Percentiles rank a stretch among this genome's conserved stretches.
Conservation (phyloP, 2,329 filamentous ascomycete genomes). For the Fusarium pseudoanthophilum region DNA sequence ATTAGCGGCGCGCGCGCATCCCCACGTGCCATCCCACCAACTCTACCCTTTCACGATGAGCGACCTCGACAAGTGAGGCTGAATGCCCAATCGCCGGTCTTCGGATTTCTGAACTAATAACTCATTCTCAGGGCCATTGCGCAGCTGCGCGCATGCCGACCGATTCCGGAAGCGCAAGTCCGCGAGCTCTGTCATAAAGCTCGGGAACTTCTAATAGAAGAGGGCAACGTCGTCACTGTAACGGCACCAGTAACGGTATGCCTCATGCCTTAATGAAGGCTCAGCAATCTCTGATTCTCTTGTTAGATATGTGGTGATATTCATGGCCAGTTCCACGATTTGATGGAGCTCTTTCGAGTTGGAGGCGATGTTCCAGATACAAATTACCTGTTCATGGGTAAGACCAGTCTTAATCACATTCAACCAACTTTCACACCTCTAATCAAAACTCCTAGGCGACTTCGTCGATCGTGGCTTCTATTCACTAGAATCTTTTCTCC, state of each 20-base stretch:
- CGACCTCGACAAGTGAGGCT: slow-evolving; percentile 85
- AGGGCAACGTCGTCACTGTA: slow-evolving; percentile 96
- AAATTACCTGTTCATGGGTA: slow-evolving; percentile 97
- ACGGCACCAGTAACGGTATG: slow-evolving; percentile 91
- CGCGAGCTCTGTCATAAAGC: slow-evolving; percentile 98
- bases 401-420: slow-evolving; percentile 21
- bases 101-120: slow-evolving; percentile 22
- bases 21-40: slow-evolving; percentile 32
- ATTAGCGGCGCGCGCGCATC: slow-evolving; percentile 38
- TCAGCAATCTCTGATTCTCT: slow-evolving; percentile 20
- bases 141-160: slow-evolving; percentile 93
- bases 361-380: slow-evolving; percentile 95
- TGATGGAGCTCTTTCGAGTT: slow-evolving; percentile 96
- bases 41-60: slow-evolving; percentile 70
- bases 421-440: slow-evolving; percentile 8
- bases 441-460: slow-evolving; percentile 69
- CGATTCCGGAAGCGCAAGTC: slow-evolving; percentile 94
- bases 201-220: slow-evolving; percentile 93
- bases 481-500: slow-evolving; percentile 94
- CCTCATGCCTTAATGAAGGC: neutral
- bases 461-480: slow-evolving; percentile 99
- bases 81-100: slow-evolving; percentile 3
- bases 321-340: slow-evolving; percentile 94
- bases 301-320: slow-evolving; percentile 92
- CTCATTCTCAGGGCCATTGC: slow-evolving; percentile 79